These are phyloP conservation scores for Ascochyta fabae DNA, from an alignment of 2,329 filamentous ascomycete genomes.

Conservation along the genomic window DNA sequence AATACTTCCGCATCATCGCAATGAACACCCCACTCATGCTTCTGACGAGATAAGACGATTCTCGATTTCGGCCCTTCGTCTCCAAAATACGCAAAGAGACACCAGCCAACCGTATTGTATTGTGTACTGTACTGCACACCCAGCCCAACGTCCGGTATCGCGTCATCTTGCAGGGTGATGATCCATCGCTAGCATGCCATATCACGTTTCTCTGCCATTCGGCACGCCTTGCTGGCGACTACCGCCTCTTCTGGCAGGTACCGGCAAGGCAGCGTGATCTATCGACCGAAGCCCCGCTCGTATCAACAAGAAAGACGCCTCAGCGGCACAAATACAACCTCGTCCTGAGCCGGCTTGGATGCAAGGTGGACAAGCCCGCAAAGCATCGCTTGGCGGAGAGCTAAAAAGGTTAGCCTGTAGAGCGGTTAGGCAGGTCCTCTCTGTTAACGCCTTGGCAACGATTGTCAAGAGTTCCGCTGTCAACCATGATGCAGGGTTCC, in stretches of 20 bases:
- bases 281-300: slow-evolving; percentile 21
- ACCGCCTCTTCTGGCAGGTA: slow-evolving; percentile 32
- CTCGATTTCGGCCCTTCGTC: too few species aligned
- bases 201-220: slow-evolving; percentile 6
- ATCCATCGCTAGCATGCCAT: slow-evolving; percentile 17
- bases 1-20: too few species aligned
- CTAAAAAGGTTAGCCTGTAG: slow-evolving; percentile 20
- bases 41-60: too few species aligned
- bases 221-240: slow-evolving; percentile 16
- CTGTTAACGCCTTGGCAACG: slow-evolving; percentile 21
- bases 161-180: slow-evolving; percentile 10
- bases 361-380: slow-evolving; percentile 28
- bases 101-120: not conserved
- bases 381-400: slow-evolving; percentile 26
- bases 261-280: slow-evolving; percentile 15
- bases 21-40: too few species aligned
- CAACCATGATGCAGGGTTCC: slow-evolving; percentile 20
- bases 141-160: not conserved
- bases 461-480: slow-evolving; percentile 19
- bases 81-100: too few species aligned
- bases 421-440: slow-evolving; percentile 23
- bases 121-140: too few species aligned
- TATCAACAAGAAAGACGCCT: slow-evolving; percentile 24
- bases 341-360: slow-evolving; percentile 23
- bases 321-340: slow-evolving; percentile 21